These are phyloP conservation scores for Boletus huronensis DNA, from an alignment of 768 basidiomycete species.

Conservation along the genomic window DNA sequence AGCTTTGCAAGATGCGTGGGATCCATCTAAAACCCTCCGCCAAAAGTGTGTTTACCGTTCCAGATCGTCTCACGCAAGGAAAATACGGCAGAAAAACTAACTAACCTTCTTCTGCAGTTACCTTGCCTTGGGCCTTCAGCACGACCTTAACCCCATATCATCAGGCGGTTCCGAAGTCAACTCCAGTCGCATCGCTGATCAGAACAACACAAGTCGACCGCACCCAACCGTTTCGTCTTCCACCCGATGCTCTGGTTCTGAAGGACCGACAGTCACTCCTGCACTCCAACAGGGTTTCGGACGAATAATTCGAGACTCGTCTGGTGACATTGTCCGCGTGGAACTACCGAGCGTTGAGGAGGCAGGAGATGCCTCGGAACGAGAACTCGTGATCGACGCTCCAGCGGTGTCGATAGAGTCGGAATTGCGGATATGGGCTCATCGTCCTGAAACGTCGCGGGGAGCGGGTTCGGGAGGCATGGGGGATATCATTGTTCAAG, in stretches of 20 bases:
- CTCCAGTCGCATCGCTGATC: background rate
- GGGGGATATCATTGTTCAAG: constrained; percentile 20
- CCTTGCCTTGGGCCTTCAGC: constrained; percentile 67
- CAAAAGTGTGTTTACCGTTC: constrained; percentile 72
- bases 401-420: constrained; percentile 10
- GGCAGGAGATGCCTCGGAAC: constrained; percentile 16
- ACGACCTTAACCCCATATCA: constrained; percentile 61
- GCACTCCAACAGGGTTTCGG: constrained; percentile 65
- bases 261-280: constrained; percentile 19
- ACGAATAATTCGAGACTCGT: constrained; percentile 74
- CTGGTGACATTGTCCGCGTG: constrained; percentile 70
- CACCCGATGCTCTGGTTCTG: background rate
- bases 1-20: constrained; percentile 81
- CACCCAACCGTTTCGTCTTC: background rate
- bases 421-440: constrained; percentile 21
- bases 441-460: background rate
- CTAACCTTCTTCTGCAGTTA: constrained; percentile 48
- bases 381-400: constrained; percentile 42
- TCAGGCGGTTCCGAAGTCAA: constrained; percentile 65
- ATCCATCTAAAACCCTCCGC: constrained; percentile 77
- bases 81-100: background rate
- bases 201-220: background rate
- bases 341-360: constrained; percentile 57
- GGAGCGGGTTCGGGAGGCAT: background rate
- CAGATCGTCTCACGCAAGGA: background rate